These are phyloP conservation scores for Stemphylium lycopersici DNA, from an alignment of 2,329 filamentous ascomycete genomes.

Conservation along the genomic window DNA sequence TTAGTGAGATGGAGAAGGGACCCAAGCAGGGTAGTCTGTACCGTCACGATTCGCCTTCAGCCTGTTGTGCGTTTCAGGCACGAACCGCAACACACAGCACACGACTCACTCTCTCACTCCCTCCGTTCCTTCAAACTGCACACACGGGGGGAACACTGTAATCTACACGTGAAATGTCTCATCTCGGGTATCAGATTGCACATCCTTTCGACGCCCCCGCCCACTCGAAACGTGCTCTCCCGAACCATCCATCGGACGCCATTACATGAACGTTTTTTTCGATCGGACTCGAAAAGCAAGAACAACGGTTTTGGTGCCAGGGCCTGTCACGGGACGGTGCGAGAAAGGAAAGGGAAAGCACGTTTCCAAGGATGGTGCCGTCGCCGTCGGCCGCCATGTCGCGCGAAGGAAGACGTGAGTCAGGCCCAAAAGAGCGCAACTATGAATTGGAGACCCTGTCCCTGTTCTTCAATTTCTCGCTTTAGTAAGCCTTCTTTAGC, in stretches of 20 bases:
- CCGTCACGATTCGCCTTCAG: constrained; percentile 1
- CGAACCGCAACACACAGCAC: neutral
- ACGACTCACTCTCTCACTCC: neutral
- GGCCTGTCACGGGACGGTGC: constrained; percentile 11
- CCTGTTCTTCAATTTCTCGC: constrained; percentile 1
- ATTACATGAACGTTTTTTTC: neutral
- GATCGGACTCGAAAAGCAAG: neutral
- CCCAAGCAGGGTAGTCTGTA: neutral
- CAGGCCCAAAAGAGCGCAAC: neutral
- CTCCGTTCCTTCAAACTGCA: neutral
- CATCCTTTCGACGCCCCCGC: neutral
- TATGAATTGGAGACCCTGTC: constrained; percentile 1
- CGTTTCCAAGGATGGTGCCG: neutral
- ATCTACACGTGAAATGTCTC: constrained; percentile 1
- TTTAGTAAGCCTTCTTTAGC: neutral
- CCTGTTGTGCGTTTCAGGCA: constrained; percentile 2
- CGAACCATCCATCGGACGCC: neutral
- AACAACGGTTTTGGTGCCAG: neutral
- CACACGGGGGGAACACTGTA: neutral
- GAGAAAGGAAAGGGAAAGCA: constrained; percentile 6
- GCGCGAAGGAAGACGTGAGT: neutral
- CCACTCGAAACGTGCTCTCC: neutral
- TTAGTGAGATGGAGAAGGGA: neutral
- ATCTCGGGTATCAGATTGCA: neutral
- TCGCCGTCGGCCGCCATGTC: neutral